Conservation (phyloP, 306 rosid genomes). For the Sphenostylis stenocarpa region DNA sequence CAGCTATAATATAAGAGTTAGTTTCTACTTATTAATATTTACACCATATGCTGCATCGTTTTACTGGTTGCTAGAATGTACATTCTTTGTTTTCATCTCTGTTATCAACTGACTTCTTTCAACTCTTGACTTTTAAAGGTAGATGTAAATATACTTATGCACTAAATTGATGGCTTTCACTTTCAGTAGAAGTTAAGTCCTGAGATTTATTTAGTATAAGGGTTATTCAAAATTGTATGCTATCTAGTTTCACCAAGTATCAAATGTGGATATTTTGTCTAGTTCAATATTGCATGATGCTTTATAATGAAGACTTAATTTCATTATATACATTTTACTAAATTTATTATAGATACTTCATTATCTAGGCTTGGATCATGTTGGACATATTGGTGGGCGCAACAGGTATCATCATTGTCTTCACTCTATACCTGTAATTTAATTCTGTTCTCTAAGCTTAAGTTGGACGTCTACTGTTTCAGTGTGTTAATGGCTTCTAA, state of each 20-base stretch:
- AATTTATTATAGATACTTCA: constrained; percentile 87
- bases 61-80: background rate
- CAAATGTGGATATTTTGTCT: constrained; percentile 9
- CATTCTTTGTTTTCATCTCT: constrained; percentile 4
- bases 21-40: background rate
- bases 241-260: background rate
- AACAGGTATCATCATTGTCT: constrained; percentile 56
- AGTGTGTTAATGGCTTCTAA: constrained; percentile 84
- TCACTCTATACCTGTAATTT: constrained; percentile 26
- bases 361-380: constrained; percentile 97
- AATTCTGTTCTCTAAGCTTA: constrained; percentile 36
- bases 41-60: background rate
- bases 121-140: background rate
- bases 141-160: background rate
- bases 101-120: constrained; percentile 12
- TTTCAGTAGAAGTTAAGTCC: constrained; percentile 9
- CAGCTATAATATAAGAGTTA: background rate
- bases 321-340: constrained; percentile 40
- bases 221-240: background rate
- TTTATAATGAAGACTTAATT: constrained; percentile 31
- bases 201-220: constrained; percentile 1
- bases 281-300: constrained; percentile 23
- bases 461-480: constrained; percentile 43
- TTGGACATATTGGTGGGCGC: constrained; percentile 96
- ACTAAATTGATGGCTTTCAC: constrained; percentile 2